Base-by-base conservation (phyloP, 2,329 filamentous ascomycete genomes). In the Stagonosporopsis cucurbitacearum region DNA sequence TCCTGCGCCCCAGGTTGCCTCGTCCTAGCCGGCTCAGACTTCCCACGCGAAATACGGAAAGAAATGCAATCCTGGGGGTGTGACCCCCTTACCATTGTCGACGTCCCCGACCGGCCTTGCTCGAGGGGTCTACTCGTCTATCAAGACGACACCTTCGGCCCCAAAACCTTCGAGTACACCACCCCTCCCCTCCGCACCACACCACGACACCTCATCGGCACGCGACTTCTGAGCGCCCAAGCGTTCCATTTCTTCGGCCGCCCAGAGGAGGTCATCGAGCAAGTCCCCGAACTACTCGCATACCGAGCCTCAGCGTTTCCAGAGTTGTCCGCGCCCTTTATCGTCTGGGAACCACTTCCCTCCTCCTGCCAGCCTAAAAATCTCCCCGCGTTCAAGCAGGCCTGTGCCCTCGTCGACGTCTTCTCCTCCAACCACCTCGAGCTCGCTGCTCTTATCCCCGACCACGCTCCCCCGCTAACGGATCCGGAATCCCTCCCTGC, bases 381-480 rank as follows among this genome's bases (percentile, higher is more conserved):
- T 60, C 33, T 46, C 40, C 3, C 32, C 48, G 6, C 41, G 1
- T 61, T 63, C 30, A 20, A 57, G 1, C 22, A 57, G 28, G 63
- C 66, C 4, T 62, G 58, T 40, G 56, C 55, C 20, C 32, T 62
- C 4, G 65, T 67, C 22, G 58, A 66, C 37, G 54, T 69, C 6
- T 66, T 68, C 52, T 69, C 64, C 28, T 65, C 65, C 3, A 69
- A 69, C 50, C 65, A 68, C 44, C 30, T 68, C 22, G 65, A 69
- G 50, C 28, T 66, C 4, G 23, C 43, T 2, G 52, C 50, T 1
- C n/a, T 69, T 7, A 64, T 66, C 20, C 25, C 6, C 12, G 32
- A 2, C n/a, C 36, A 5, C 19, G 12, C 13, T 15, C 20, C 32
- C 2, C 20, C 20, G 1, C 49, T 17, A 2, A 3, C 62, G 19